Evolutionary conservation across 2,329 filamentous ascomycete species (phyloP).

Genomic region (Xylaria sp.): DNA sequence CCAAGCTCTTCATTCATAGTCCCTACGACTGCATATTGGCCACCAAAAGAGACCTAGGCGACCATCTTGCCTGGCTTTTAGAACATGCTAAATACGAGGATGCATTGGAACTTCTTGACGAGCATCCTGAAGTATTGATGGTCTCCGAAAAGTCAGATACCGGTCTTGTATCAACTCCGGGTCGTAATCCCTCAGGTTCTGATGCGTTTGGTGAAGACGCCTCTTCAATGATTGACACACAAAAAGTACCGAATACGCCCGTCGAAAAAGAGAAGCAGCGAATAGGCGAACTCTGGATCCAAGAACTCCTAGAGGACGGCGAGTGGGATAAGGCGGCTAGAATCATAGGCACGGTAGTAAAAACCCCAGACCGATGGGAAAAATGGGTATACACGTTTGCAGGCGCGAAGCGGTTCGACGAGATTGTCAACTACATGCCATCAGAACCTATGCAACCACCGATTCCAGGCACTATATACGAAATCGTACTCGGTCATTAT

Average conservation of each 20-base stretch:
- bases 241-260: conserved; percentile 68
- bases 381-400: conserved; percentile 96
- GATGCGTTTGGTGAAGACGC: conserved; percentile 80
- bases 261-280: conserved; percentile 88
- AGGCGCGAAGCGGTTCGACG: conserved; percentile 85
- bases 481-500: conserved; percentile 90
- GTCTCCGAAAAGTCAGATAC: conserved; percentile 56
- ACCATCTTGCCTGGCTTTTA: conserved; percentile 87
- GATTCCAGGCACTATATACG: conserved; percentile 84
- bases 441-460: conserved; percentile 80
- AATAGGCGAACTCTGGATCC: conserved; percentile 93
- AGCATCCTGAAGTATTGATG: conserved; percentile 80
- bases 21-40: conserved; percentile 97
- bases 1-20: conserved; percentile 91
- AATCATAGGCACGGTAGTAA: conserved; percentile 84
- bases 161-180: conserved; percentile 55
- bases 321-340: conserved; percentile 84
- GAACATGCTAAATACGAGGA: conserved; percentile 83
- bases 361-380: conserved; percentile 86
- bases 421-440: conserved; percentile 87
- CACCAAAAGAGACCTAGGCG: conserved; percentile 84
- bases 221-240: conserved; percentile 72
- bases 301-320: conserved; percentile 79
- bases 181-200: conserved; percentile 53
- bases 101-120: conserved; percentile 89